A percentile compares a stretch with the other conserved stretches of the same genome.
Evolutionary conservation across 176 grass and related monocot genomes (phyloP).

Genomic region (Olyra latifolia): DNA sequence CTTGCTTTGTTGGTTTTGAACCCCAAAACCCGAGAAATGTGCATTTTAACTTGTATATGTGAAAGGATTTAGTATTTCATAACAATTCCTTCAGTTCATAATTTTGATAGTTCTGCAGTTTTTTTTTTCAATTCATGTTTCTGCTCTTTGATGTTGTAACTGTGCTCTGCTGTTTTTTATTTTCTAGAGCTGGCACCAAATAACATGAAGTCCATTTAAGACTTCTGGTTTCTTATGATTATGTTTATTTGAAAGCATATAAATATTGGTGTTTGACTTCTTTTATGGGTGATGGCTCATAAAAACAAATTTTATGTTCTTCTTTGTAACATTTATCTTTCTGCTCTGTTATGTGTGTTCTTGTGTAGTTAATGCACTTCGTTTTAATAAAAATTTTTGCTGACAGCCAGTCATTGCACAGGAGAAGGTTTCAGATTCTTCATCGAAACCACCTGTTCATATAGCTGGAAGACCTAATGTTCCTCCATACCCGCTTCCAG

Average conservation of each 20-base stretch:
- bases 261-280: neutral
- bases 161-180: neutral
- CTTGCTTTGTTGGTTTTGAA: neutral
- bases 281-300: neutral
- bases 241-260: neutral
- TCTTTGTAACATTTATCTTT: conserved; percentile 1
- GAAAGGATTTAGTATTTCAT: neutral
- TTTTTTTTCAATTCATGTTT: neutral
- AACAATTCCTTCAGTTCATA: neutral
- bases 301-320: neutral
- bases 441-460: conserved; percentile 64
- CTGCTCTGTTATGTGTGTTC: neutral
- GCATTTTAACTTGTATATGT: neutral
- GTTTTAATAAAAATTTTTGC: conserved; percentile 13
- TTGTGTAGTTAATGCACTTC: conserved; percentile 3
- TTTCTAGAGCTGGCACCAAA: neutral
- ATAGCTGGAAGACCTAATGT: conserved; percentile 59
- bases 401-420: conserved; percentile 31
- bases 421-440: conserved; percentile 90
- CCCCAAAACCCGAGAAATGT: neutral
- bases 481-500: conserved; percentile 64
- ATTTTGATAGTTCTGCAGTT: neutral
- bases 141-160: neutral
- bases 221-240: neutral
- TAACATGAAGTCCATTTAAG: neutral